phyloP scores from a whole-genome alignment of 305 asterid genomes.

The Solanum chacoense region DNA sequence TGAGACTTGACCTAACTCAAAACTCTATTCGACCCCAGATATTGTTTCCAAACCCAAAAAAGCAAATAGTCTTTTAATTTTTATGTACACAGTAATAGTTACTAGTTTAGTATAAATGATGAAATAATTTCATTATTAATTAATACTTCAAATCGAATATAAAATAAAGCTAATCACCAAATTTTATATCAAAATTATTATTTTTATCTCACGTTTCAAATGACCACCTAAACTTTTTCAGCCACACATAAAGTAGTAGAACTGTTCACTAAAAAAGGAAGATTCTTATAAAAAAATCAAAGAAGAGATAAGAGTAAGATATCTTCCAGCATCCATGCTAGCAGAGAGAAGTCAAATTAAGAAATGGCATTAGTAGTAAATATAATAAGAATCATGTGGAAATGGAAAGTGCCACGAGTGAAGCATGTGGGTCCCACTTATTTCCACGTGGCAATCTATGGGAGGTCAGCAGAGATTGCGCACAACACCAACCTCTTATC shows the following conservation, averaged over 20 bases:
- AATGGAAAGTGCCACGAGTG: constrained; percentile 27
- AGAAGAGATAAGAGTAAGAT: not conserved
- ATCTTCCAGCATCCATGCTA: not conserved
- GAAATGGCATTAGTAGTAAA: not conserved
- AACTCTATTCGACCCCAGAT: not conserved
- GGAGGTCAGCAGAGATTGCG: constrained; percentile 59
- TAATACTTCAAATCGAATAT: not conserved
- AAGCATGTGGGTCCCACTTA: not conserved
- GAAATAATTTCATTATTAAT: not conserved
- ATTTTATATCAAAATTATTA: not conserved
- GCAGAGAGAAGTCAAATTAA: not conserved
- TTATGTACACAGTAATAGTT: accelerated
- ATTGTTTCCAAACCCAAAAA: not conserved
- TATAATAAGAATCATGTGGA: constrained; percentile 18
- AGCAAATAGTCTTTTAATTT: not conserved
- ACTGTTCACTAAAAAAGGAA: not conserved
- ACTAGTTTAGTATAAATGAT: not conserved
- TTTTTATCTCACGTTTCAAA: not conserved
- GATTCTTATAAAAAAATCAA: not conserved
- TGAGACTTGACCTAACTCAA: not conserved
- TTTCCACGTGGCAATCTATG: constrained; percentile 33
- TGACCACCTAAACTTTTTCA: not conserved
- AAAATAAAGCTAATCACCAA: not conserved
- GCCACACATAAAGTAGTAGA: not conserved
- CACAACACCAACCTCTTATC: constrained; percentile 51